Base-by-base conservation (phyloP, 306 rosid species). In the Elaeagnus macrophylla region DNA sequence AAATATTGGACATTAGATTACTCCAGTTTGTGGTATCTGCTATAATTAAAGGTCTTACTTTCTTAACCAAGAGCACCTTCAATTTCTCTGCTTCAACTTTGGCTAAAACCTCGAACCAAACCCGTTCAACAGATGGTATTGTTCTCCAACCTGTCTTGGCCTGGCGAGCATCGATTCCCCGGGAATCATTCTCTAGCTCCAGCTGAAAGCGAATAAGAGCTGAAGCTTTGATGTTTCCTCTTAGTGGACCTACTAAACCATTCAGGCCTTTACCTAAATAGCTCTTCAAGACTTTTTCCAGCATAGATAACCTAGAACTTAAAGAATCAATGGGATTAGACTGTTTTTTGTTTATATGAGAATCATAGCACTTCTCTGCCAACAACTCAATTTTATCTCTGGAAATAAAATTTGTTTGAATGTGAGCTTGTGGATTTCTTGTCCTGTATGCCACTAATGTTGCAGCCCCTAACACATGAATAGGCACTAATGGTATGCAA, bases 1-100 rank as follows among this genome's bases (percentile, higher is more conserved):
- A 91, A 64, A 78, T 72, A 77, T 91, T 91, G 0, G 89, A 75
- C 84, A 78, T 77, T 67, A 85, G 79, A 72, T 63, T 67, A 43
- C 89, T 82, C 96, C 89, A 86, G 7, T 84, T 80, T 62, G 70
- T 62, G 14, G 97, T 76, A 69, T 82, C 82, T 32, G 84, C 74
- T 62, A 72, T 65, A 55, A 76, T 76, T 58, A 79, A 77, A 58
- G 84, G 85, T 44, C 60, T 75, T 20, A 79, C 53, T 80, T 83
- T 75, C 76, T 68, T 76, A 56, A 81, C 72, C 38, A 25, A 13
- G 64, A 89, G 58, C 50, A 82, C 82, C 69, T 71, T 67, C 67
- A 86, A 67, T 65, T 56, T 76, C 68, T 68, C 60, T 13, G 43
- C 66, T 64, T 79, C 88, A 37, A 85, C 81, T 75, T 68, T 68